Evolutionary conservation across 1,284 basidiomycete genomes (phyloP).

Genomic region (Tilletia setariae): DNA sequence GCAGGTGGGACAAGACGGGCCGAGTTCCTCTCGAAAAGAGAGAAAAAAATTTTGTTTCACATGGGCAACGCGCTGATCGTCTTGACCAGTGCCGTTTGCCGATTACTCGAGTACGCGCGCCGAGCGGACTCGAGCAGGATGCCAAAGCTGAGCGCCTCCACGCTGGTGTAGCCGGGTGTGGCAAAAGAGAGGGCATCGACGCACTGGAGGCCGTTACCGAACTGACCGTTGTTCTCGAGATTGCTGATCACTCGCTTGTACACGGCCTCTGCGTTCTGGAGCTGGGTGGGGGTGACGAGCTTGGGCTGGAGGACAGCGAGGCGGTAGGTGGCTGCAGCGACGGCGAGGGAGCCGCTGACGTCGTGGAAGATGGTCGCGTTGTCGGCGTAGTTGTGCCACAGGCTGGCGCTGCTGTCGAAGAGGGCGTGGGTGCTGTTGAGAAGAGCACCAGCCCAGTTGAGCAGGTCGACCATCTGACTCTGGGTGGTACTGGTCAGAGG

Average conservation of each 20-base stretch:
- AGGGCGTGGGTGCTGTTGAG: background rate
- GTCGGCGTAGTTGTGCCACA: constrained; percentile 11
- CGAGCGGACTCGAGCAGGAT: background rate
- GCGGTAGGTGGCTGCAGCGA: constrained; percentile 1
- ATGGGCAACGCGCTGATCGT: background rate
- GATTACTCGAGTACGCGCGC: background rate
- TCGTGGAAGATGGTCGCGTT: constrained; percentile 2
- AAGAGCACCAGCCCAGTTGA: background rate
- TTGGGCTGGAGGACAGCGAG: background rate
- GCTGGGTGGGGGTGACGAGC: background rate
- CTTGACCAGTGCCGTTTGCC: background rate
- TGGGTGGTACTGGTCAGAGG: background rate
- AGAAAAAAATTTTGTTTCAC: background rate
- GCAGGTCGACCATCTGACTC: background rate
- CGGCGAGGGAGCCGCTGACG: background rate
- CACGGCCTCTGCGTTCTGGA: background rate
- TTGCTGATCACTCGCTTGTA: background rate
- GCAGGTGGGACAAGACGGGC: too few relatives aligned
- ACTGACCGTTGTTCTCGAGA: background rate
- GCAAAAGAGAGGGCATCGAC: background rate
- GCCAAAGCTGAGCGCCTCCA: constrained; percentile 15
- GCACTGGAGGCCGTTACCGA: background rate
- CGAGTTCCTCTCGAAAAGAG: too few relatives aligned
- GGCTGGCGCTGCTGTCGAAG: background rate
- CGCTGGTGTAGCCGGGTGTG: background rate